These are phyloP conservation scores for Noccaea caerulescens DNA, from an alignment of 345 rosid genomes.

Conservation along the genomic window DNA sequence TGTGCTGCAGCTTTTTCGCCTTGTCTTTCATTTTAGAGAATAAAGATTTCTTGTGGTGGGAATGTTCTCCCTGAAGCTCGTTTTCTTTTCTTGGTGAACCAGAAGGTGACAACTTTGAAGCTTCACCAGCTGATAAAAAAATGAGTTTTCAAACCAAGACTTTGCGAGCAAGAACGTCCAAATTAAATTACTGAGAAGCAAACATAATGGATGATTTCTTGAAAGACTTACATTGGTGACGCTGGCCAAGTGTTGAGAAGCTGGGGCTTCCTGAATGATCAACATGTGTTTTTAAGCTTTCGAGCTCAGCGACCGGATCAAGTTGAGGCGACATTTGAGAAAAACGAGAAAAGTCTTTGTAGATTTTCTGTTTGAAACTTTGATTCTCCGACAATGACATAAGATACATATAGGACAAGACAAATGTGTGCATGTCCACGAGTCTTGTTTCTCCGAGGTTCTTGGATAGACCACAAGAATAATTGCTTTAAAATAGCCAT, in stretches of 20 bases:
- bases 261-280: slow-evolving; percentile 43
- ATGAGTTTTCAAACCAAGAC: background rate
- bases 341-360: background rate
- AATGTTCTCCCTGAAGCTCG: slow-evolving; percentile 53
- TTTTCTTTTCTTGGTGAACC: slow-evolving; percentile 43
- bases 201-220: background rate
- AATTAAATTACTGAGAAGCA: too few relatives aligned
- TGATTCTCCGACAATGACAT: slow-evolving; percentile 10
- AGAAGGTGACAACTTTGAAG: slow-evolving; percentile 49
- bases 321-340: slow-evolving; percentile 34
- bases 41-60: slow-evolving; percentile 61
- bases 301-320: slow-evolving; percentile 45
- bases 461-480: slow-evolving; percentile 43
- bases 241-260: slow-evolving; percentile 52
- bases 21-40: slow-evolving; percentile 71
- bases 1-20: slow-evolving; percentile 61
- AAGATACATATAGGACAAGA: slow-evolving; percentile 34
- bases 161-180: slow-evolving; percentile 13
- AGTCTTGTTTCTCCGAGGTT: slow-evolving; percentile 46
- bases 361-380: slow-evolving; percentile 20
- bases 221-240: slow-evolving; percentile 52
- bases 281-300: slow-evolving; percentile 43
- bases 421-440: background rate
- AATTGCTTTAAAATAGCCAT: slow-evolving; percentile 28
- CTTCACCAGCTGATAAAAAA: slow-evolving; percentile 46